Percentiles rank a stretch among this genome's conserved stretches.
These are phyloP conservation scores for Vaccinium myrtillus DNA, from an alignment of 148 eudicot genomes.

Conservation along the genomic window DNA sequence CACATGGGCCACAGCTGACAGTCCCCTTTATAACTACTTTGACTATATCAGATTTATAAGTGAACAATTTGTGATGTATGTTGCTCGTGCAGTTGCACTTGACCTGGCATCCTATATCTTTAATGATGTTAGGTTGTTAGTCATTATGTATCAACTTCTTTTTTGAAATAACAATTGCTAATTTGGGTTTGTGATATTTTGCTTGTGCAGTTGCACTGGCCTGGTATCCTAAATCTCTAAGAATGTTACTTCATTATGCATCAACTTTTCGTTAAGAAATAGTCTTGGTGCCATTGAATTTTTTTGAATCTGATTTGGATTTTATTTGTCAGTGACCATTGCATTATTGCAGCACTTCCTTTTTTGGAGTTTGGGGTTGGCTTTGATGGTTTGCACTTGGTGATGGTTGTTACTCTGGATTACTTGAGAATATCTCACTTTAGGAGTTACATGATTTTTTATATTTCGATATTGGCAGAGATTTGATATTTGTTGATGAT, in stretches of 20 bases:
- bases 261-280: neutral
- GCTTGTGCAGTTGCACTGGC: neutral
- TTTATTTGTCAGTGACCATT: conserved; percentile 7
- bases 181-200: neutral
- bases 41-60: neutral
- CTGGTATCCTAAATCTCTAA: neutral
- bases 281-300: neutral
- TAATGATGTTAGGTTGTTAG: neutral
- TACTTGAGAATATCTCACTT: neutral
- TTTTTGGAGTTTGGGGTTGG: conserved; percentile 1
- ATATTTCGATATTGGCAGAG: neutral
- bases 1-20: neutral
- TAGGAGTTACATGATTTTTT: neutral
- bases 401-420: neutral
- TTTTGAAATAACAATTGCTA: neutral
- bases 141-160: neutral
- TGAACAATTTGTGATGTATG: neutral
- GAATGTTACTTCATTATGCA: neutral
- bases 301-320: neutral
- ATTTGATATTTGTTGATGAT: neutral
- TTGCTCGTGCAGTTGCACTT: neutral
- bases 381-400: neutral
- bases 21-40: neutral
- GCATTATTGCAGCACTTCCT: neutral
- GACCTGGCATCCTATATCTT: neutral